These are phyloP conservation scores for Xerocomus minutiporus DNA, from an alignment of 1,284 basidiomycete species.

Conservation along the genomic window DNA sequence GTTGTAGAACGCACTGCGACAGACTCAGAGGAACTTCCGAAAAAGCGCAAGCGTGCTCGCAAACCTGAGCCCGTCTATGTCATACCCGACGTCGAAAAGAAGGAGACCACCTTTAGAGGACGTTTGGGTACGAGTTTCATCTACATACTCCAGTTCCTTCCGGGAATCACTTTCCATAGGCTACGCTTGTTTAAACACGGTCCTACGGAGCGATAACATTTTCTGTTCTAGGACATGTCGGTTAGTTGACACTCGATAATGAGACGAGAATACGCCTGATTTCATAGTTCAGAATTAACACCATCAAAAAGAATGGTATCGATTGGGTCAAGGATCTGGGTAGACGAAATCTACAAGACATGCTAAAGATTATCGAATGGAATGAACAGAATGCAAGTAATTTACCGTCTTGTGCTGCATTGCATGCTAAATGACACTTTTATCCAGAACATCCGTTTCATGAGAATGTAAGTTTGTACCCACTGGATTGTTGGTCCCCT, in stretches of 20 bases:
- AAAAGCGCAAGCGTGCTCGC: slow-evolving; percentile 42
- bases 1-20: slow-evolving; percentile 3
- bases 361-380: slow-evolving; percentile 76
- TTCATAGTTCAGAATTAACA: slow-evolving; percentile 52
- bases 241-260: slow-evolving; percentile 27
- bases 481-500: neutral
- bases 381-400: slow-evolving; percentile 67
- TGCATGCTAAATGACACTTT: neutral
- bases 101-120: slow-evolving; percentile 66
- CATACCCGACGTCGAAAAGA: slow-evolving; percentile 64
- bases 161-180: slow-evolving; percentile 29
- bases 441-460: slow-evolving; percentile 62
- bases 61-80: slow-evolving; percentile 59
- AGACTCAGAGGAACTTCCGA: slow-evolving; percentile 25
- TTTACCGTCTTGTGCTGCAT: neutral
- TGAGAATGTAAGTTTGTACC: slow-evolving; percentile 50
- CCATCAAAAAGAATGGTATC: slow-evolving; percentile 77
- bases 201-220: slow-evolving; percentile 66
- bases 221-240: slow-evolving; percentile 75
- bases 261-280: neutral
- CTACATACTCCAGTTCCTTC: slow-evolving; percentile 1
- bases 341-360: slow-evolving; percentile 68
- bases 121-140: slow-evolving; percentile 46
- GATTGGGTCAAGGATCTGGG: slow-evolving; percentile 79
- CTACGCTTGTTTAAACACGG: slow-evolving; percentile 83